Base-by-base conservation (phyloP, 2,329 filamentous ascomycete genomes). In the Claviceps sp. region DNA sequence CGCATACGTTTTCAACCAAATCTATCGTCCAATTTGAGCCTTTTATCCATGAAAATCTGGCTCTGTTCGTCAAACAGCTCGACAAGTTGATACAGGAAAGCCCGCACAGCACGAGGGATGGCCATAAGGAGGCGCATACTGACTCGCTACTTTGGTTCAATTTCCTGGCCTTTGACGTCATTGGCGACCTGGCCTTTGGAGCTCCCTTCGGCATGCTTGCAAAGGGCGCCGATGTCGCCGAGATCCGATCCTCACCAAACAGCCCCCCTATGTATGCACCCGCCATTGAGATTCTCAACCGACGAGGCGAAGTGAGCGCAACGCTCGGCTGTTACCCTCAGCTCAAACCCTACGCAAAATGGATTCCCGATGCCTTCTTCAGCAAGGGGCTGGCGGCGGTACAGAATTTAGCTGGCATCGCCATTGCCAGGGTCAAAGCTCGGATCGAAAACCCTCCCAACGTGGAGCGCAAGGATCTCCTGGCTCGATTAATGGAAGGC, bases 251-350 rank as follows among this genome's bases (percentile, higher is more conserved):
- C 55, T 76, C 76, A 0, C 80, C 82, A 0, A 73, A 81, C 54
- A 73, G 76, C 1, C 72, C 78, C 2, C 78, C 85, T 4, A 79
- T 80, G 30, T 88, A 85, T 60, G 85, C 85, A 0, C 79, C 84
- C 0, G 90, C 89, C 10, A 87, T 95, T 56, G 83, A 95, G 68
- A 90, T 95, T 4, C 73, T 95, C 51, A 95, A 95, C 70, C 80
- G 89, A 14, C 77, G 89, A 48, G 90, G 89, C 52, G 89, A 95
- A 63, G 88, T 95, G 34, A 90, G 84, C 13, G 86, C 82, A 4
- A 82, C 89, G 0, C 73, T 96, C 3, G 89, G 89, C 1, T 86
- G 81, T 61, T 72, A 84, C 51, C 88, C 89, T 0, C 68, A 72
- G 54, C 71, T 95, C 47, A 91, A 87, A 65, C 87, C 88, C 0